phyloP scores from a whole-genome alignment of 2,329 filamentous ascomycete genomes.

The Colletotrichum ledebouriae region DNA sequence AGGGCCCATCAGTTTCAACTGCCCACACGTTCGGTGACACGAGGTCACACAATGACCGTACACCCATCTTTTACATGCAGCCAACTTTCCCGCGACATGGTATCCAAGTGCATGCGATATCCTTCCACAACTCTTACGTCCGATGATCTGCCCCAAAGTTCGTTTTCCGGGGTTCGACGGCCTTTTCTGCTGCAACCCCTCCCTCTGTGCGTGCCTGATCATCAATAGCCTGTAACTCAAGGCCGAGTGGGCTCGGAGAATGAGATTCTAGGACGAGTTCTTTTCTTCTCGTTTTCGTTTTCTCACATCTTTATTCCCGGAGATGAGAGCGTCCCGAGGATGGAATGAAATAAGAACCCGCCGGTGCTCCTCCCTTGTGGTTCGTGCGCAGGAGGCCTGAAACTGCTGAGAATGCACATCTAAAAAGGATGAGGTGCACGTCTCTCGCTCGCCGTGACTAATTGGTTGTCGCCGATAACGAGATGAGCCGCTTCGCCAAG shows the following conservation, averaged over 20 bases:
- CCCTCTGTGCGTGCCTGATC: slow-evolving; percentile 38
- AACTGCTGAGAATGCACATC: not conserved
- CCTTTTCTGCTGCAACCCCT: slow-evolving; percentile 27
- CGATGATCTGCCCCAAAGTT: not conserved
- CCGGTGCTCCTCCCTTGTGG: not conserved
- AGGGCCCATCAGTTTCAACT: slow-evolving; percentile 29
- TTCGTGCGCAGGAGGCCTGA: slow-evolving; percentile 26
- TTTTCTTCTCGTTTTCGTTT: not conserved
- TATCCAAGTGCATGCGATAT: not conserved
- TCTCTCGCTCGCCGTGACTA: slow-evolving; percentile 16
- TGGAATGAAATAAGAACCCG: slow-evolving; percentile 19
- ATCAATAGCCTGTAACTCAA: slow-evolving; percentile 16
- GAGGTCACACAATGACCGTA: slow-evolving; percentile 7
- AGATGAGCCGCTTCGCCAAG: slow-evolving; percentile 16
- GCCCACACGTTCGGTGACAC: slow-evolving; percentile 14
- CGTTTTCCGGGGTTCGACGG: slow-evolving; percentile 9
- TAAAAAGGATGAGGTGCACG: slow-evolving; percentile 4
- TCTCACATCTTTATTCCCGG: not conserved
- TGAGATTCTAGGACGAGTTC: not conserved
- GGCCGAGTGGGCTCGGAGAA: not conserved
- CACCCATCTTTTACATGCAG: slow-evolving; percentile 3
- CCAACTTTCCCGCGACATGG: slow-evolving; percentile 4
- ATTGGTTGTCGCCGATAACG: slow-evolving; percentile 20
- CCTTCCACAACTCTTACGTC: not conserved
- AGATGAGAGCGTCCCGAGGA: slow-evolving; percentile 15